Conservation (phyloP, 495 filamentous ascomycete species). For the Talaromyces nanjingensis region DNA sequence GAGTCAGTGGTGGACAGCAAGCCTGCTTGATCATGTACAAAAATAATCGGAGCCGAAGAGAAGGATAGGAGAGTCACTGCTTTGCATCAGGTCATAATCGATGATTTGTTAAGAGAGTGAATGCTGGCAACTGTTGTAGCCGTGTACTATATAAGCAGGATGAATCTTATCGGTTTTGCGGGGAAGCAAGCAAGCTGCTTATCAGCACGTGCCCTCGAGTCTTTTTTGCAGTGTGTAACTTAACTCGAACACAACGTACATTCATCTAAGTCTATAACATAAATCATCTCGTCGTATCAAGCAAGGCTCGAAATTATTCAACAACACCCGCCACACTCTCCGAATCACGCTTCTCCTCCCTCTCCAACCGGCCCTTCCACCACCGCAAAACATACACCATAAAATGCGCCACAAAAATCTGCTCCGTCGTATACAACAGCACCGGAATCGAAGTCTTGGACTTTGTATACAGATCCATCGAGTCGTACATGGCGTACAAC, state of each 20-base stretch:
- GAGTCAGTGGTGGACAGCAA: neutral
- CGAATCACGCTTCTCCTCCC: conserved; percentile 16
- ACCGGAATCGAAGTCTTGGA: conserved; percentile 48
- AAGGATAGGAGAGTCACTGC: neutral
- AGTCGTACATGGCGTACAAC: conserved; percentile 47
- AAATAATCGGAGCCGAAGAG: neutral
- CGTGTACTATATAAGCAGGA: too few relatives aligned
- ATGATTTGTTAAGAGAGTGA: neutral
- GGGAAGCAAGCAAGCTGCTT: conserved; percentile 4
- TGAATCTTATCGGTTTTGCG: conserved; percentile 6
- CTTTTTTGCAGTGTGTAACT: neutral
- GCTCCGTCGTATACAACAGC: conserved; percentile 49
- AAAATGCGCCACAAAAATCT: conserved; percentile 48
- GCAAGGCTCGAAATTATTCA: neutral
- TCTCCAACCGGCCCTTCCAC: conserved; percentile 32
- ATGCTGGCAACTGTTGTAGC: neutral
- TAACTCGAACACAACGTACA: neutral
- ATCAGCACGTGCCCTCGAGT: neutral
- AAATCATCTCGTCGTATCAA: conserved; percentile 1
- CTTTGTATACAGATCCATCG: conserved; percentile 40
- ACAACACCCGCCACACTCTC: conserved; percentile 7
- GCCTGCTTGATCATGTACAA: neutral
- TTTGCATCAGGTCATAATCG: neutral
- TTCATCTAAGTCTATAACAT: neutral
- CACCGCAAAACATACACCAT: conserved; percentile 45